Percentiles rank a stretch among this genome's conserved stretches.
Conservation (phyloP, 2,329 filamentous ascomycete genomes). For the Sphaerulina musiva region DNA sequence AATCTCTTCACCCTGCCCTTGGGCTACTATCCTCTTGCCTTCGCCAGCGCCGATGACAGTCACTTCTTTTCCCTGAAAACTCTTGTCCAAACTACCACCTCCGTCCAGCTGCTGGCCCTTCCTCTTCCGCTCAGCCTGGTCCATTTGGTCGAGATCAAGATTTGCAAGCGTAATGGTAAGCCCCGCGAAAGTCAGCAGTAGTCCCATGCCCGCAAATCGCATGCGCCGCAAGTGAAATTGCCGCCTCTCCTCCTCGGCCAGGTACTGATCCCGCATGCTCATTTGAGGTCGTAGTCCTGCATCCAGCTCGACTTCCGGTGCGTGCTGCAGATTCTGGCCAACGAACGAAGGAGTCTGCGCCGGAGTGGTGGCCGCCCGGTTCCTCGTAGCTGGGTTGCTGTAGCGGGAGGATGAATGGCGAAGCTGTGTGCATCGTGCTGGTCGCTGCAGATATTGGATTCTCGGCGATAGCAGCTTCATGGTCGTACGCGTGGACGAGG, state of each 20-base stretch:
- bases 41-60: conserved; percentile 58
- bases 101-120: conserved; percentile 31
- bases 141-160: conserved; percentile 32
- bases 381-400: conserved; percentile 31
- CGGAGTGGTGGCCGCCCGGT: conserved; percentile 23
- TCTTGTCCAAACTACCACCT: conserved; percentile 30
- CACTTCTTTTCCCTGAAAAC: conserved; percentile 51
- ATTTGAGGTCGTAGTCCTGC: conserved; percentile 19
- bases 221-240: conserved; percentile 31
- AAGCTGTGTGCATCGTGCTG: conserved; percentile 20
- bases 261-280: conserved; percentile 23
- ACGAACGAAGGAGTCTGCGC: conserved; percentile 23
- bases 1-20: conserved; percentile 48
- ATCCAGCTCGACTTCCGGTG: conserved; percentile 6
- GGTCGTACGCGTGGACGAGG: conserved; percentile 24
- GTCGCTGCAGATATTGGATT: conserved; percentile 22
- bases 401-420: conserved; percentile 31
- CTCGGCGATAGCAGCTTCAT: conserved; percentile 31
- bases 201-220: conserved; percentile 35
- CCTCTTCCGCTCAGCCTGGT: conserved; percentile 23
- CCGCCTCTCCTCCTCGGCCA: conserved; percentile 28
- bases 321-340: conserved; percentile 7
- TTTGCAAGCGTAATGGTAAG: conserved; percentile 30
- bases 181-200: conserved; percentile 30
- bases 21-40: conserved; percentile 42